Evolutionary conservation across 306 rosid genomes (phyloP).

Genomic region (Vigna angularis): DNA sequence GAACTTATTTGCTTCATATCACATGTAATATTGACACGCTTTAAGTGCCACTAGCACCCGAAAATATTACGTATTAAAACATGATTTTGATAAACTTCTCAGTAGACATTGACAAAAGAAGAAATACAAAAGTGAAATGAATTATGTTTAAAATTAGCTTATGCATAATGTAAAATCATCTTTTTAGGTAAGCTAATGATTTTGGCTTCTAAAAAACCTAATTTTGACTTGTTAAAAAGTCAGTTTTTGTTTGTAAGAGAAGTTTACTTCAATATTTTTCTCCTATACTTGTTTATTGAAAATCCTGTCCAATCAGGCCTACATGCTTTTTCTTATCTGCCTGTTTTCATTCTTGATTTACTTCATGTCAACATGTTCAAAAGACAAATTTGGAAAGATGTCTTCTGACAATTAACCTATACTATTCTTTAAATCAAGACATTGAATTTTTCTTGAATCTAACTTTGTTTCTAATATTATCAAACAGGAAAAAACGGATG

Average conservation of each 20-base stretch:
- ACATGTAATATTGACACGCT: not conserved
- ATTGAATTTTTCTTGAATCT: not conserved
- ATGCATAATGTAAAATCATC: not conserved
- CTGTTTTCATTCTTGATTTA: not conserved
- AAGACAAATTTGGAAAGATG: not conserved
- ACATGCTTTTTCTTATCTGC: not conserved
- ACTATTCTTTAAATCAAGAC: not conserved
- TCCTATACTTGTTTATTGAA: not conserved
- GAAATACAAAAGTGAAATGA: not conserved
- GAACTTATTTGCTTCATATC: conserved; percentile 33
- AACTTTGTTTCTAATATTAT: not conserved
- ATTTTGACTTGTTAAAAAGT: not conserved
- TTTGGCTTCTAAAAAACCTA: not conserved
- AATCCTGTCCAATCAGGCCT: not conserved
- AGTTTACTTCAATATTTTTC: not conserved
- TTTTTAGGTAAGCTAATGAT: too few relatives aligned
- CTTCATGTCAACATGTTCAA: not conserved
- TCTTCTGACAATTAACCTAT: not conserved
- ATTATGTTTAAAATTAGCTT: not conserved
- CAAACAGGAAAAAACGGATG: conserved; percentile 34
- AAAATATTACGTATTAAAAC: not conserved
- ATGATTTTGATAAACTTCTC: not conserved
- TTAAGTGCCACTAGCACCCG: not conserved
- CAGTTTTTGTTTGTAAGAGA: not conserved
- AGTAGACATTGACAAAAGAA: not conserved